Base-by-base conservation (phyloP, 2,329 filamentous ascomycete species). In the Macrophomina tecta region DNA sequence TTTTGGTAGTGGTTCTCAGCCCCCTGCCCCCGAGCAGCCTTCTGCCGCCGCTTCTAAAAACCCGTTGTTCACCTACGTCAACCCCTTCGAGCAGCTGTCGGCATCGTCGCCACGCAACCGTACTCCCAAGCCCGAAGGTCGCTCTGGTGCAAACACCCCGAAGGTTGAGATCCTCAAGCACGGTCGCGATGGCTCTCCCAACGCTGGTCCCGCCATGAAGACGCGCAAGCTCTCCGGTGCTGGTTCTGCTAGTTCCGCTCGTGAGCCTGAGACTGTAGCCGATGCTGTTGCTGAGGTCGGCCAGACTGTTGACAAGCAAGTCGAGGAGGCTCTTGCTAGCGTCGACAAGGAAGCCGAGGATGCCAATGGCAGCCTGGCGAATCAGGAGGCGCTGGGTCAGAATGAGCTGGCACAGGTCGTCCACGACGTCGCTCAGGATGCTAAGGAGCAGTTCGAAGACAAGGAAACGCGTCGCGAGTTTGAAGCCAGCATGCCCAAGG, bases 51-150 rank as follows among this genome's bases (percentile, higher is more conserved):
- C 76, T 46, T 73, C 78, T 7, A 77, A 79, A 53, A 70, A 76
- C 30, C 74, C 84, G 64, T 82, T 89, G 64, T 91, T 91, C 76
- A 91, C 85, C 34, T 91, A 91, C 77, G 84, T 89, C 72, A 92
- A 92, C 72, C 90, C 90, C 1, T 92, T 92, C 72, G 89, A 91
- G 67, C 85, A 90, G 73, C 80, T 92, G 69, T 86, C 88, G 67
- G 87, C 88, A 51, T 88, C 88, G 2, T 90, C 88, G 69, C 87
- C 88, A 45, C 85, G 86, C 63, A 87, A 87, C 69, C 73, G 80
- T 65, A 85, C 84, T 32, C 83, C 85, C n/a, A 84, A 84, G 71
- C 74, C 76, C 60, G 74, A 77, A 60, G 73, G 77, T 64, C 70
- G 69, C 46, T 70, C 67, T 14, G 58, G 65, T 28, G 58, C 71